Conservation (phyloP, 164 flowering plant species). For the Stephania japonica region DNA sequence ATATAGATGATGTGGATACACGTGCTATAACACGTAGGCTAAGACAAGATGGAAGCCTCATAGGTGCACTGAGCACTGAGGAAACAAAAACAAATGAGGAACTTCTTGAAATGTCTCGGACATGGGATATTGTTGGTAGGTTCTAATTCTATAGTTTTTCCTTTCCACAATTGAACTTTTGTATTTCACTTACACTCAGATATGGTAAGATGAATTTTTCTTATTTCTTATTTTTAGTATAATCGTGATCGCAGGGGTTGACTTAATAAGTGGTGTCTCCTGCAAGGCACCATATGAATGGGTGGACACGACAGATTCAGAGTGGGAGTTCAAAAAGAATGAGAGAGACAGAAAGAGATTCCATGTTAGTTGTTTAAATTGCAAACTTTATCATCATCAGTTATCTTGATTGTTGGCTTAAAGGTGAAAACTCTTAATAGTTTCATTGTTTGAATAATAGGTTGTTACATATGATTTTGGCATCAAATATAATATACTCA, state of each 20-base stretch:
- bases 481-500: slow-evolving; percentile 74
- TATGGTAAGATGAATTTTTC: not conserved
- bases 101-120: slow-evolving; percentile 61
- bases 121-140: slow-evolving; percentile 82
- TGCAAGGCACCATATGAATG: slow-evolving; percentile 72
- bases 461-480: slow-evolving; percentile 92
- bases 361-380: slow-evolving; percentile 34
- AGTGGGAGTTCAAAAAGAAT: slow-evolving; percentile 58
- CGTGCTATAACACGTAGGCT: slow-evolving; percentile 86
- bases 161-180: not conserved
- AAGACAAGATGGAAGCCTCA: slow-evolving; percentile 78
- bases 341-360: slow-evolving; percentile 32
- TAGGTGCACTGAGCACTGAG: slow-evolving; percentile 81
- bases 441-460: slow-evolving; percentile 24
- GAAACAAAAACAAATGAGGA: slow-evolving; percentile 54
- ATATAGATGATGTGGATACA: slow-evolving; percentile 87
- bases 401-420: not conserved
- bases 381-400: not conserved
- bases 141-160: not conserved
- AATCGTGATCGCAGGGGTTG: slow-evolving; percentile 51
- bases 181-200: not conserved
- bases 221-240: not conserved
- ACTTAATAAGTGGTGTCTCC: slow-evolving; percentile 69
- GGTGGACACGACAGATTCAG: slow-evolving; percentile 54
- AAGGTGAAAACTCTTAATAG: not conserved